phyloP scores from a whole-genome alignment of 352 stramenopile genomes.

The Phytophthora ohioensis region DNA sequence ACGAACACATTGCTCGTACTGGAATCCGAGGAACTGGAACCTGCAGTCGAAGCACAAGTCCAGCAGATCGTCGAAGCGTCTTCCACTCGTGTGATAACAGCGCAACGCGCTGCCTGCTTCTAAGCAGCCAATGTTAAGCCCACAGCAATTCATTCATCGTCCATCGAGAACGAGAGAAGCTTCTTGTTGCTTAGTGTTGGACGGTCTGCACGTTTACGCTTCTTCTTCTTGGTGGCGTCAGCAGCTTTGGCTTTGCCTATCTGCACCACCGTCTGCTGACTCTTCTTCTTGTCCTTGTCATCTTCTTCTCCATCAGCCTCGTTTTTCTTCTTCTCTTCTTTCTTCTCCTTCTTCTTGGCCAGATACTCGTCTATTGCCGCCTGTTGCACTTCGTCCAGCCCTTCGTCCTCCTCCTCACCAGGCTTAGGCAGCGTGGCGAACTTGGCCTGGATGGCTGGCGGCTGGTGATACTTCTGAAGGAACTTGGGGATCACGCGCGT shows the following conservation, averaged over 20 bases:
- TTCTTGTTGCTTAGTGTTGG: constrained; percentile 78
- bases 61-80: constrained; percentile 27
- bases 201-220: constrained; percentile 53
- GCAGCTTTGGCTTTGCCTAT: constrained; percentile 35
- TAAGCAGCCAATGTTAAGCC: constrained; percentile 10
- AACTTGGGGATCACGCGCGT: constrained; percentile 89
- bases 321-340: constrained; percentile 46
- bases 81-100: constrained; percentile 27
- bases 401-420: constrained; percentile 60
- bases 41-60: neutral
- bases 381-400: constrained; percentile 85
- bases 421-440: constrained; percentile 58
- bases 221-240: constrained; percentile 57
- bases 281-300: constrained; percentile 27
- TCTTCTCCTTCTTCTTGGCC: constrained; percentile 56
- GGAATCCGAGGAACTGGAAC: constrained; percentile 43
- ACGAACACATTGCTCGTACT: constrained; percentile 68
- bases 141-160: constrained; percentile 56
- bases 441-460: constrained; percentile 73
- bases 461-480: constrained; percentile 77
- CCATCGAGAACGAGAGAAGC: constrained; percentile 85
- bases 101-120: constrained; percentile 37
- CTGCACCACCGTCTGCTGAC: constrained; percentile 55
- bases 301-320: neutral
- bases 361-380: constrained; percentile 80